A percentile compares a stretch with the other conserved stretches of the same genome.
phyloP scores from a whole-genome alignment of 1,284 basidiomycete species.

The Puccinia hordei region DNA sequence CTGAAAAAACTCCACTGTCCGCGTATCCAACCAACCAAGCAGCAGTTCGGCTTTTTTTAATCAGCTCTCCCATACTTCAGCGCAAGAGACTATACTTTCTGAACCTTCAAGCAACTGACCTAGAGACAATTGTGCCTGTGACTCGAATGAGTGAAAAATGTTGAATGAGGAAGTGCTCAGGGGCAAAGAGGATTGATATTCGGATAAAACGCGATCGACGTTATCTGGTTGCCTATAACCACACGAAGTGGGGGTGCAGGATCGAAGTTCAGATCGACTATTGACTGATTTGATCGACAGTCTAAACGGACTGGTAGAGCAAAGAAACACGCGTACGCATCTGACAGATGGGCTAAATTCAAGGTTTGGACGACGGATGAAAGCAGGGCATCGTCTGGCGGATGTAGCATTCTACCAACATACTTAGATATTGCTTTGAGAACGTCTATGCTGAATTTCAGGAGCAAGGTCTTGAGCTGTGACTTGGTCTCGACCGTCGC shows the following conservation, averaged over 20 bases:
- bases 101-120: conserved; percentile 5
- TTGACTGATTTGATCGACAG: background rate
- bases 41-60: background rate
- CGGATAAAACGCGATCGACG: conserved; percentile 6
- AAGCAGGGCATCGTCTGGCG: background rate
- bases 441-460: conserved; percentile 9
- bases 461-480: conserved; percentile 5
- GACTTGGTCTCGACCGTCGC: background rate
- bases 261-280: background rate
- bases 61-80: background rate
- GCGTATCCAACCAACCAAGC: no score
- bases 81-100: background rate
- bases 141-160: conserved; percentile 21
- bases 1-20: conserved; percentile 26
- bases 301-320: background rate
- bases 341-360: conserved; percentile 1
- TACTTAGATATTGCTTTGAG: conserved; percentile 1
- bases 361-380: background rate
- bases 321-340: conserved; percentile 7
- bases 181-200: conserved; percentile 37
- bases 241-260: background rate
- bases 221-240: conserved; percentile 14
- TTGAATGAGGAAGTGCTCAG: conserved; percentile 22
- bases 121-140: background rate
- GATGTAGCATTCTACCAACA: background rate